phyloP scores from a whole-genome alignment of 202 grass and related monocot genomes.

The Setaria italica region DNA sequence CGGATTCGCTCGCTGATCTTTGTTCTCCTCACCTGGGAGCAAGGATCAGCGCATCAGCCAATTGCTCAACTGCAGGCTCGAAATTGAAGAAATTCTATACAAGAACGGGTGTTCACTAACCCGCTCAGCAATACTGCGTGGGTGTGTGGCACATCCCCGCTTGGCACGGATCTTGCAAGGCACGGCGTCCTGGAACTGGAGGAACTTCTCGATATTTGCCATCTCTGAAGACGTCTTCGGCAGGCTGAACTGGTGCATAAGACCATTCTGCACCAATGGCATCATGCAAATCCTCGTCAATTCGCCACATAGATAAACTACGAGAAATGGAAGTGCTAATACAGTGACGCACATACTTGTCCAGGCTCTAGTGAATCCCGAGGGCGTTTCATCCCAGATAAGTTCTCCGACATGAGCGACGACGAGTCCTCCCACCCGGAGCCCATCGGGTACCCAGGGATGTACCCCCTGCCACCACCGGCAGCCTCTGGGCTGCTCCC shows the following conservation, averaged over 20 bases:
- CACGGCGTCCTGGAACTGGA: constrained; percentile 93
- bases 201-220: constrained; percentile 81
- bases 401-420: constrained; percentile 65
- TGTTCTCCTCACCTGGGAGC: constrained; percentile 87
- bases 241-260: constrained; percentile 84
- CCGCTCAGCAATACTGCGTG: constrained; percentile 95
- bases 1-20: constrained; percentile 95
- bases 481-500: constrained; percentile 70
- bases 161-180: constrained; percentile 96
- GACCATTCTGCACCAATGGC: constrained; percentile 55
- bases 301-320: background rate
- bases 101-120: constrained; percentile 32
- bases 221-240: constrained; percentile 82
- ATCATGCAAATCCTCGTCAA: background rate
- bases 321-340: constrained; percentile 3
- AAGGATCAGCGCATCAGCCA: constrained; percentile 7
- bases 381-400: constrained; percentile 64
- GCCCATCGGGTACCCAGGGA: constrained; percentile 60
- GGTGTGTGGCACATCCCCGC: constrained; percentile 91
- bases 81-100: too few relatives aligned
- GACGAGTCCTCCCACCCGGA: constrained; percentile 80
- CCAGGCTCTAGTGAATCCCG: constrained; percentile 61
- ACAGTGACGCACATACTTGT: constrained; percentile 50
- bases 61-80: background rate
- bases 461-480: constrained; percentile 53